Evolutionary conservation across 1,139 yeast genomes (phyloP).

Genomic region (Suhomyces chickasaworum): DNA sequence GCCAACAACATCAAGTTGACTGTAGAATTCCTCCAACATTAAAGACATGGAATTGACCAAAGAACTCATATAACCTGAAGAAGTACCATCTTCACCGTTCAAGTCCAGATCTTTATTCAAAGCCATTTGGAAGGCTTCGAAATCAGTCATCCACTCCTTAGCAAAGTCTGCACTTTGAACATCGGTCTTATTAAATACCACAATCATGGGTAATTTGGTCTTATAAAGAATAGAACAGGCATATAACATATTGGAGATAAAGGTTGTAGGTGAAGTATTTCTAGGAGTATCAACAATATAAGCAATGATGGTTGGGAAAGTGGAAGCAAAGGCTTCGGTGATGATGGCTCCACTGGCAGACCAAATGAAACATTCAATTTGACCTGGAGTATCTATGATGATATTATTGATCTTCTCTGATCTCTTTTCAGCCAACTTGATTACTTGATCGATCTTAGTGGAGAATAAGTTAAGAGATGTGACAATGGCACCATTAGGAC

Average conservation of each 20-base stretch:
- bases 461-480: slow-evolving; percentile 89
- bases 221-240: slow-evolving; percentile 97
- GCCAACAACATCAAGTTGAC: slow-evolving; percentile 87
- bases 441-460: slow-evolving; percentile 95
- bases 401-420: slow-evolving; percentile 67
- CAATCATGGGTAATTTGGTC: slow-evolving; percentile 94
- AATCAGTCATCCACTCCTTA: slow-evolving; percentile 96
- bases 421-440: slow-evolving; percentile 80
- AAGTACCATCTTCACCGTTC: slow-evolving; percentile 68
- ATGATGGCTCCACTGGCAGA: slow-evolving; percentile 96
- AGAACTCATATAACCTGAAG: slow-evolving; percentile 93
- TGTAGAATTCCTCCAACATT: slow-evolving; percentile 94
- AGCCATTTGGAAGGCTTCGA: slow-evolving; percentile 86
- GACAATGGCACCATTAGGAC: slow-evolving; percentile 98
- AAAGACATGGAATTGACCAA: slow-evolving; percentile 92
- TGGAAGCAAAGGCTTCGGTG: slow-evolving; percentile 94
- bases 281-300: slow-evolving; percentile 97
- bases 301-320: slow-evolving; percentile 94
- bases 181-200: slow-evolving; percentile 95
- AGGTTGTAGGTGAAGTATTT: slow-evolving; percentile 90
- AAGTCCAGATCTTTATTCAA: slow-evolving; percentile 61
- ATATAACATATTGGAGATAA: slow-evolving; percentile 96
- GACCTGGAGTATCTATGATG: slow-evolving; percentile 97
- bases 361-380: slow-evolving; percentile 96
- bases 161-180: slow-evolving; percentile 84